A percentile compares a stretch with the other conserved stretches of the same genome.
Evolutionary conservation across 306 rosid species (phyloP).

Genomic region (Vicia sativa): DNA sequence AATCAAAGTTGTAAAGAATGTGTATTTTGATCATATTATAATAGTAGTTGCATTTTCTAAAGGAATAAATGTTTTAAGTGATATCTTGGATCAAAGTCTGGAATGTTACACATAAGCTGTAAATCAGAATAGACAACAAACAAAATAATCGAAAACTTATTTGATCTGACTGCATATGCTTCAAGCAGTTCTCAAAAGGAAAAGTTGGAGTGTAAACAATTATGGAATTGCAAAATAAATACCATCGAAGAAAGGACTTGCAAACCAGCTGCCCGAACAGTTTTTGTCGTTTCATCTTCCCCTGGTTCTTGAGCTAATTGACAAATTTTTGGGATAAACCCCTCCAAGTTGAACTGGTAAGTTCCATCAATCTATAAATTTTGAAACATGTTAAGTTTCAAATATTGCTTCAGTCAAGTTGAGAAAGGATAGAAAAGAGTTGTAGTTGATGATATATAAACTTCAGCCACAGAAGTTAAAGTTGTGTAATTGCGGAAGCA

Average conservation of each 20-base stretch:
- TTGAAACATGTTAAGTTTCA: constrained; percentile 30
- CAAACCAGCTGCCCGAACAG: constrained; percentile 67
- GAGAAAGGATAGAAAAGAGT: not conserved
- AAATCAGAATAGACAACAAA: not conserved
- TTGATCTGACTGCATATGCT: not conserved
- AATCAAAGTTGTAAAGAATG: not conserved
- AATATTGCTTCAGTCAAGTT: constrained; percentile 5
- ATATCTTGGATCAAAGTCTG: too few species aligned
- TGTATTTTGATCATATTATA: not conserved
- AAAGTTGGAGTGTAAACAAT: constrained; percentile 14
- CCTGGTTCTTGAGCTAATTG: constrained; percentile 82
- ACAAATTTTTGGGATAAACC: constrained; percentile 77
- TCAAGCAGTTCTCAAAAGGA: not conserved
- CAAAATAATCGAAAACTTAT: not conserved
- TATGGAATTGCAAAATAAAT: constrained; percentile 37
- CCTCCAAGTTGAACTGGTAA: constrained; percentile 75
- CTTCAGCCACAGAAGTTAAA: constrained; percentile 7
- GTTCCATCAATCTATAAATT: constrained; percentile 76
- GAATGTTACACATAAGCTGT: not conserved
- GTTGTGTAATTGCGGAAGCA: constrained; percentile 17
- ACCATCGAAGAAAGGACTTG: constrained; percentile 89
- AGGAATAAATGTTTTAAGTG: too few species aligned
- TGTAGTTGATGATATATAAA: not conserved
- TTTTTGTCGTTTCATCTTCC: constrained; percentile 64
- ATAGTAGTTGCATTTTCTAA: too few species aligned